phyloP scores from a whole-genome alignment of 208 protist genomes.

The Zelonia costaricensis region DNA sequence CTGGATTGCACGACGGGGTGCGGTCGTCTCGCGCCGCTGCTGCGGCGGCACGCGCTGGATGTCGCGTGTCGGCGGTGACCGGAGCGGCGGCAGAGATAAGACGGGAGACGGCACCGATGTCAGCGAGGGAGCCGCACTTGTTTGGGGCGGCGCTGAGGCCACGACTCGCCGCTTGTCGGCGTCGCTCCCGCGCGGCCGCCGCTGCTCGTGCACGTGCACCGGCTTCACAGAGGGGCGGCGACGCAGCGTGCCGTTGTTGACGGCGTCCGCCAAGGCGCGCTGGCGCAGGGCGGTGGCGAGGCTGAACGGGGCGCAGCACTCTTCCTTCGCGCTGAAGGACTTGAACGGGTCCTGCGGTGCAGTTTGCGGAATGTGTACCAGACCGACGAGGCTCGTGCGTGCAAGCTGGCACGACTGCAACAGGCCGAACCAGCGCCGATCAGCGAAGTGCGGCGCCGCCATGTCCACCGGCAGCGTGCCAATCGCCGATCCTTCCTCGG shows the following conservation, averaged over 20 bases:
- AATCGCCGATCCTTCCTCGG: not conserved
- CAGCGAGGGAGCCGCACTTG: no score
- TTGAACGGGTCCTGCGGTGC: not conserved
- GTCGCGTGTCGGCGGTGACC: no score
- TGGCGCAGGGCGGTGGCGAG: constrained; percentile 9
- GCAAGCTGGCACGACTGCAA: constrained; percentile 25
- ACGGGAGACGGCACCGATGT: no score
- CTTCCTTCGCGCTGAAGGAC: not conserved
- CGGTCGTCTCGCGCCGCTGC: no score
- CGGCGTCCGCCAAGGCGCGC: constrained; percentile 8
- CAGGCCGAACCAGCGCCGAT: constrained; percentile 15
- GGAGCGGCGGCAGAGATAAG: no score
- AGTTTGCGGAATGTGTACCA: not conserved
- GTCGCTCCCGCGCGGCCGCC: no score
- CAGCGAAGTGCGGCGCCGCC: no score
- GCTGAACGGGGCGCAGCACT: constrained; percentile 2
- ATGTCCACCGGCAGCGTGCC: not conserved
- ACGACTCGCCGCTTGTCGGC: no score
- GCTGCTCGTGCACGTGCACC: no score
- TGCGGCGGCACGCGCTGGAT: no score
- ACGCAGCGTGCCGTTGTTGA: constrained; percentile 4
- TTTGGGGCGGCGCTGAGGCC: no score
- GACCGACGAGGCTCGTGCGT: constrained; percentile 3
- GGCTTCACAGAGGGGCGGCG: not conserved
- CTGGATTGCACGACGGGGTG: no score